These are phyloP conservation scores for Ramaria rubella DNA, from an alignment of 768 basidiomycete genomes.

Conservation along the genomic window DNA sequence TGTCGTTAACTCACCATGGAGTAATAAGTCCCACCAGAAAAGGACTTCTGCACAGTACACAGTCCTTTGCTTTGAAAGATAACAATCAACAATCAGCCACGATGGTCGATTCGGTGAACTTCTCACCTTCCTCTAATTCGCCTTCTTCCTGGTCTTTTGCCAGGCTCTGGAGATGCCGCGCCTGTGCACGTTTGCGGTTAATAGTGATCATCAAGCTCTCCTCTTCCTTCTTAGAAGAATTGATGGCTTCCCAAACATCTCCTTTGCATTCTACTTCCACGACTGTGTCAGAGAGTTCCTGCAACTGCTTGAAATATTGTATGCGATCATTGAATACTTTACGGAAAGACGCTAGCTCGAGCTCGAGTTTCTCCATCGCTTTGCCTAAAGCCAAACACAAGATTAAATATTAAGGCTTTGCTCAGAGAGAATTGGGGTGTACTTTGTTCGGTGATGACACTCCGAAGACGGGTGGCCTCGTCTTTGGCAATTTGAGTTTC, in stretches of 20 bases:
- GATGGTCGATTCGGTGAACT: slow-evolving; percentile 50
- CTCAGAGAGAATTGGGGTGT: slow-evolving; percentile 17
- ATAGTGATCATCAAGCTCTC: slow-evolving; percentile 49
- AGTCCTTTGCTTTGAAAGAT: neutral
- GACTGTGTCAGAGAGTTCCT: slow-evolving; percentile 88
- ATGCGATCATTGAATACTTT: slow-evolving; percentile 69
- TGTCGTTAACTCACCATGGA: slow-evolving; percentile 60
- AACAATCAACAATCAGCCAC: neutral
- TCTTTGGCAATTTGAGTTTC: slow-evolving; percentile 46
- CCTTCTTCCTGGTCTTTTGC: slow-evolving; percentile 44
- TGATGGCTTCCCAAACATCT: slow-evolving; percentile 38
- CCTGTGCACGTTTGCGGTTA: slow-evolving; percentile 56
- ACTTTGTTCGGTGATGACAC: slow-evolving; percentile 60
- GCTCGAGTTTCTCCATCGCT: slow-evolving; percentile 60
- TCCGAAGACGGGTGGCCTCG: slow-evolving; percentile 45
- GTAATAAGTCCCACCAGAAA: slow-evolving; percentile 70
- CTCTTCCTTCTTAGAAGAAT: slow-evolving; percentile 35
- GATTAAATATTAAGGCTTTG: neutral
- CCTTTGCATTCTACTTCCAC: slow-evolving; percentile 55
- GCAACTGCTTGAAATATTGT: slow-evolving; percentile 79
- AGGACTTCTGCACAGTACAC: slow-evolving; percentile 26
- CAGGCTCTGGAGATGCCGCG: slow-evolving; percentile 68
- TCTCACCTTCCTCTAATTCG: slow-evolving; percentile 46
- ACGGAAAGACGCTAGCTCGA: slow-evolving; percentile 63
- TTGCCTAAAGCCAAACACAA: slow-evolving; percentile 33